Conservation (phyloP, 169 alveolate species). For the Plasmodium fragile region DNA sequence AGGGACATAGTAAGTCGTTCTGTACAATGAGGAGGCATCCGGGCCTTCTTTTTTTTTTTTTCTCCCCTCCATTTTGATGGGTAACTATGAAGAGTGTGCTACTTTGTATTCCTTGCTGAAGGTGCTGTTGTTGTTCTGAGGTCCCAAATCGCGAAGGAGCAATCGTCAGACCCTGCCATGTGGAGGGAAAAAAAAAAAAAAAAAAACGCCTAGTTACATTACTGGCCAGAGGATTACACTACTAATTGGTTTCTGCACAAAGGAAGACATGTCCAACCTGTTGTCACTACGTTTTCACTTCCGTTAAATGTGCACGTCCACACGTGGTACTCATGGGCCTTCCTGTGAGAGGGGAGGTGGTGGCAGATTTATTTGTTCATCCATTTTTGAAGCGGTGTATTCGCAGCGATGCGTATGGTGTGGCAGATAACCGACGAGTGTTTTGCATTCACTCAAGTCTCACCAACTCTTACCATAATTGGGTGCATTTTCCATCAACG, state of each 20-base stretch:
- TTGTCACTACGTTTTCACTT: slow-evolving; percentile 45
- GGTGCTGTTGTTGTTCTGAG: slow-evolving; percentile 15
- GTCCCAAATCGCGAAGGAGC: slow-evolving; percentile 67
- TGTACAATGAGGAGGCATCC: background rate
- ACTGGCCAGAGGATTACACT: background rate
- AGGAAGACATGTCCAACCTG: slow-evolving; percentile 30
- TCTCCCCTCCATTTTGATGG: background rate
- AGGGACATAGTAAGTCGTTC: background rate
- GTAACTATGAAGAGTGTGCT: background rate
- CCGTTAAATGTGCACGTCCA: slow-evolving; percentile 65
- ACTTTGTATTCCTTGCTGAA: slow-evolving; percentile 47
- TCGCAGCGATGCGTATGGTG: background rate
- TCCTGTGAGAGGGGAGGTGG: slow-evolving; percentile 25
- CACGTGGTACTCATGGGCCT: slow-evolving; percentile 71
- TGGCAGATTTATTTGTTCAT: background rate
- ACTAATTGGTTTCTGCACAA: background rate
- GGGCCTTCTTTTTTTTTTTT: slow-evolving; percentile 3
- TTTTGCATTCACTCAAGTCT: background rate
- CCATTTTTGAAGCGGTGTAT: background rate
- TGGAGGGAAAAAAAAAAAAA: slow-evolving; percentile 2
- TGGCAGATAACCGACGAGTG: background rate
- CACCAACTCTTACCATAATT: slow-evolving; percentile 30
- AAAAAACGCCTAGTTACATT: background rate
- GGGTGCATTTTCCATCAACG: slow-evolving; percentile 1
- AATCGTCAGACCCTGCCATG: slow-evolving; percentile 69